A percentile compares a stretch with the other conserved stretches of the same genome.
These are phyloP conservation scores for Claviceps quebecensis DNA, from an alignment of 2,329 filamentous ascomycete genomes.

Conservation along the genomic window DNA sequence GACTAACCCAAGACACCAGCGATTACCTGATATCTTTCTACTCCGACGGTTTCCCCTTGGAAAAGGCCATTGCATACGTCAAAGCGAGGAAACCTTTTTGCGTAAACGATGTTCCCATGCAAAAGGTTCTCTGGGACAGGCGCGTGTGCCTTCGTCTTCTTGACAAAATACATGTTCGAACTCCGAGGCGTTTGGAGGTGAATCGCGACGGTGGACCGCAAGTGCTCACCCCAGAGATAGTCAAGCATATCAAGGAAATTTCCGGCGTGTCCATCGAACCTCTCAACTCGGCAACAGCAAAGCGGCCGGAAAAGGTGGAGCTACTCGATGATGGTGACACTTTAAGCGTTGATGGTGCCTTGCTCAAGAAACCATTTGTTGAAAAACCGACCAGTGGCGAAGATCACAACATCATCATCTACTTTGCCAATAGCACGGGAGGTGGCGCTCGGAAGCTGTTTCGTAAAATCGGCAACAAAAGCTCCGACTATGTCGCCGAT, in stretches of 20 bases:
- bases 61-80: constrained; percentile 93
- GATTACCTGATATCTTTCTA: constrained; percentile 98
- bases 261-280: constrained; percentile 66
- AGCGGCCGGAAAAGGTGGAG: constrained; percentile 60
- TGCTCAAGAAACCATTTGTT: constrained; percentile 85
- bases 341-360: constrained; percentile 69
- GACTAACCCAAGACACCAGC: constrained; percentile 19
- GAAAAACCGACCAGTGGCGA: constrained; percentile 98
- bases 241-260: constrained; percentile 63
- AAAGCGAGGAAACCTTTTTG: constrained; percentile 90
- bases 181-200: constrained; percentile 77
- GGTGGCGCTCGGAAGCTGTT: constrained; percentile 87
- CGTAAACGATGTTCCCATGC: constrained; percentile 95
- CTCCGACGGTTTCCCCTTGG: constrained; percentile 89
- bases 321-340: constrained; percentile 84
- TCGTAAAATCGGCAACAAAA: constrained; percentile 97
- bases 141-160: constrained; percentile 78
- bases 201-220: constrained; percentile 82
- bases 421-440: constrained; percentile 76
- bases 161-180: constrained; percentile 79
- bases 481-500: constrained; percentile 78
- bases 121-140: constrained; percentile 92
- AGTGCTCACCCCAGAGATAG: constrained; percentile 64
- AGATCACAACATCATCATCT: constrained; percentile 97
- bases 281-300: constrained; percentile 45